Evolutionary conservation across 805 yeast species (phyloP).

Genomic region (Ogataea pini): DNA sequence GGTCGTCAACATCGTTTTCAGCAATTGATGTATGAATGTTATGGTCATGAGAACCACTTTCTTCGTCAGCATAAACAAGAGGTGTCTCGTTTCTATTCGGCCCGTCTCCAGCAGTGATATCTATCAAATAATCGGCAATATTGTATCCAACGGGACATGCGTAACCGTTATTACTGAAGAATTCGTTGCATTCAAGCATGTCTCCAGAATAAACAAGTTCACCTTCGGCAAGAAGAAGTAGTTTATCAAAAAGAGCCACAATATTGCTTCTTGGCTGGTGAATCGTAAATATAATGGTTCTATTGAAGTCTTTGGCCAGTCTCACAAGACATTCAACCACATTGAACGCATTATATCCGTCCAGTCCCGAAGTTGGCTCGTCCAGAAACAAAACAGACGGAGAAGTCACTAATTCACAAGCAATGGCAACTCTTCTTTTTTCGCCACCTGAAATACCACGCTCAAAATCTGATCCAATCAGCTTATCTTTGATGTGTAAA

Average conservation of each 20-base stretch:
- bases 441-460: constrained; percentile 96
- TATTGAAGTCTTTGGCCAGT: constrained; percentile 73
- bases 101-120: constrained; percentile 65
- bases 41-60: constrained; percentile 24
- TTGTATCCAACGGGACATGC: constrained; percentile 87
- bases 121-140: constrained; percentile 91
- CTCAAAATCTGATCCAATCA: constrained; percentile 85
- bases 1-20: constrained; percentile 42
- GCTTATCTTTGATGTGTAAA: constrained; percentile 74
- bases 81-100: background rate
- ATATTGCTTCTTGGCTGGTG: constrained; percentile 98
- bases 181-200: constrained; percentile 71
- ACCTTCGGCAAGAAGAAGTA: constrained; percentile 81
- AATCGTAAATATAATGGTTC: constrained; percentile 90
- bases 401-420: constrained; percentile 88
- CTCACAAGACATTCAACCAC: constrained; percentile 84
- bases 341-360: constrained; percentile 88
- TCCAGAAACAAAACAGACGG: constrained; percentile 83
- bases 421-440: constrained; percentile 87
- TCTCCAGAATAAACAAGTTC: constrained; percentile 85
- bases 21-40: constrained; percentile 34
- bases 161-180: constrained; percentile 74
- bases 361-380: constrained; percentile 95
- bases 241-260: constrained; percentile 84
- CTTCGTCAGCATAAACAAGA: constrained; percentile 14